Percentiles rank a stretch among this genome's conserved stretches.
Conservation (phyloP, 371 early-diverging fungal species). For the Mucor irregularis region DNA sequence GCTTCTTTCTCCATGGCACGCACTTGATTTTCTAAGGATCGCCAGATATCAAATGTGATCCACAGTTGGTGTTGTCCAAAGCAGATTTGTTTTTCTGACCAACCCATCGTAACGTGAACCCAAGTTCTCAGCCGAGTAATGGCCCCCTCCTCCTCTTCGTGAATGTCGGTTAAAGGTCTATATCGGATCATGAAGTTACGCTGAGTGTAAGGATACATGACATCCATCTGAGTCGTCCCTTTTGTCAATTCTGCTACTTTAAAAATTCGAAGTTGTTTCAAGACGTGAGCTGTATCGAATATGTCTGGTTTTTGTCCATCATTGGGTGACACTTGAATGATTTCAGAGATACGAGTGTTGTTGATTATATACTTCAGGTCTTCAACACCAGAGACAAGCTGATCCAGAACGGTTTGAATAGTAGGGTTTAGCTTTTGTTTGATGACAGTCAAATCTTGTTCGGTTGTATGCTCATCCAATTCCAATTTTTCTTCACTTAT, state of each 20-base stretch:
- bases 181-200: conserved; percentile 61
- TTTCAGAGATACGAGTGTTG: conserved; percentile 65
- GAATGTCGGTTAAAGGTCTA: conserved; percentile 19
- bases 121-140: conserved; percentile 1
- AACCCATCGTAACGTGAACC: conserved; percentile 37
- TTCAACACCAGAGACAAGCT: conserved; percentile 24
- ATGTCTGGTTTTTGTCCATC: conserved; percentile 23
- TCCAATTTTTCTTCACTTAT: neutral
- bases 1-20: conserved; percentile 70
- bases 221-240: conserved; percentile 28
- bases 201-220: conserved; percentile 41
- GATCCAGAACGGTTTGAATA: conserved; percentile 24
- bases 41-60: conserved; percentile 71
- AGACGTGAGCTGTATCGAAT: conserved; percentile 37
- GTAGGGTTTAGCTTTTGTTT: neutral
- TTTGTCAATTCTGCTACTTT: conserved; percentile 38
- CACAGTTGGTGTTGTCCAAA: conserved; percentile 59
- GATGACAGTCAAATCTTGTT: neutral
- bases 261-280: conserved; percentile 46
- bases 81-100: conserved; percentile 28
- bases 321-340: conserved; percentile 57
- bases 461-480: neutral
- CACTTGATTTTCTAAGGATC: conserved; percentile 73
- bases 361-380: conserved; percentile 29
- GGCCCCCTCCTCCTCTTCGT: neutral